Conservation (phyloP, 345 rosid genomes). For the Jatropha curcas region DNA sequence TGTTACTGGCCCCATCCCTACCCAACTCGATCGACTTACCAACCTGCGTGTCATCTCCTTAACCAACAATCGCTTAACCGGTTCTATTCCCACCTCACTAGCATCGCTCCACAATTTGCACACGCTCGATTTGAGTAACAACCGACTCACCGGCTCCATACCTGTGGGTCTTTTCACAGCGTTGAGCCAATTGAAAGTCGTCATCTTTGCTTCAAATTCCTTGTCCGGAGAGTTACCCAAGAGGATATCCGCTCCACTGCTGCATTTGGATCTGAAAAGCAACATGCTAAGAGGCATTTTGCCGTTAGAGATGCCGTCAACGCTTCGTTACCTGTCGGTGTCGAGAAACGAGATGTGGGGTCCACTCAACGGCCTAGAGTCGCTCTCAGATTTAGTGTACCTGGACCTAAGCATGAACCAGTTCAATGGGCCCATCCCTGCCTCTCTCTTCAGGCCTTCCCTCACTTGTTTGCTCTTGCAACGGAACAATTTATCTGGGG, state of each 20-base stretch:
- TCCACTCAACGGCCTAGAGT: conserved; percentile 48
- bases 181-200: not conserved
- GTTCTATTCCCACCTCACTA: conserved; percentile 62
- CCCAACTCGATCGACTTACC: conserved; percentile 49
- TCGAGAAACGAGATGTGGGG: conserved; percentile 64
- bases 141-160: conserved; percentile 63
- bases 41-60: conserved; percentile 69
- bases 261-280: conserved; percentile 68
- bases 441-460: conserved; percentile 48
- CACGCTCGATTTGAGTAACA: conserved; percentile 78
- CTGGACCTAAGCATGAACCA: conserved; percentile 83
- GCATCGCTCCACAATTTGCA: conserved; percentile 51
- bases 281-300: conserved; percentile 54
- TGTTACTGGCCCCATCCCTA: conserved; percentile 85
- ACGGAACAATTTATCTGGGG: conserved; percentile 88
- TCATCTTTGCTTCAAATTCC: conserved; percentile 35
- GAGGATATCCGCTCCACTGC: conserved; percentile 40
- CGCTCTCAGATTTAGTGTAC: conserved; percentile 52
- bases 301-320: conserved; percentile 52
- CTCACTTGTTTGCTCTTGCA: conserved; percentile 64
- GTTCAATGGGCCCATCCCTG: conserved; percentile 69
- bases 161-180: conserved; percentile 44
- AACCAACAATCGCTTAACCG: conserved; percentile 73
- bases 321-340: conserved; percentile 70
- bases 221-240: conserved; percentile 44